These are phyloP conservation scores for Naumovozyma baii DNA, from an alignment of 805 yeast species.

Conservation along the genomic window DNA sequence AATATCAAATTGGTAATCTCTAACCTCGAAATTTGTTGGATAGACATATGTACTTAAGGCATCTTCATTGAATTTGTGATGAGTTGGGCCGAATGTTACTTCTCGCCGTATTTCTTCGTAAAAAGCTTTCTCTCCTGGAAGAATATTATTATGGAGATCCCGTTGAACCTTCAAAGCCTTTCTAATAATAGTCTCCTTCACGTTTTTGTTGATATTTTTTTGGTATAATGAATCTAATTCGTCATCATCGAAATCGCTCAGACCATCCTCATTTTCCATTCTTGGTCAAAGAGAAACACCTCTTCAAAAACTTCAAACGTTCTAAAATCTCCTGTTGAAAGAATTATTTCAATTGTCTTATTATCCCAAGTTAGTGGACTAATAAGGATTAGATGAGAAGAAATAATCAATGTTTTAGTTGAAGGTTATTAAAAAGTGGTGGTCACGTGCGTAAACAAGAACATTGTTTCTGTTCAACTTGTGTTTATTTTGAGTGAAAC, in stretches of 20 bases:
- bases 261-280: slow-evolving; percentile 7
- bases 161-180: slow-evolving; percentile 29
- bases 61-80: slow-evolving; percentile 39
- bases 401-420: too few relatives aligned
- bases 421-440: too few relatives aligned
- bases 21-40: slow-evolving; percentile 72
- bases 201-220: slow-evolving; percentile 27
- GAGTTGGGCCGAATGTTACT: slow-evolving; percentile 36
- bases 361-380: too few relatives aligned
- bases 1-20: slow-evolving; percentile 85
- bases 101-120: slow-evolving; percentile 33
- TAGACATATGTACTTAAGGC: slow-evolving; percentile 49
- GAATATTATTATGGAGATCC: slow-evolving; percentile 26
- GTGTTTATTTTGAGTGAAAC: too few relatives aligned
- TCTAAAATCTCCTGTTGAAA: too few relatives aligned
- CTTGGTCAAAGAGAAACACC: background rate
- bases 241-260: slow-evolving; percentile 25
- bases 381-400: too few relatives aligned
- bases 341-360: too few relatives aligned
- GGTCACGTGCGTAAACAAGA: too few relatives aligned
- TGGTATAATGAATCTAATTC: slow-evolving; percentile 27
- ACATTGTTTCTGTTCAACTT: too few relatives aligned
- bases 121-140: slow-evolving; percentile 22
- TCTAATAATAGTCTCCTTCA: slow-evolving; percentile 25
- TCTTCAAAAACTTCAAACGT: too few relatives aligned